Percentiles rank a stretch among this genome's conserved stretches.
Conservation (phyloP, 1,284 basidiomycete species). For the Moesziomyces sp. region DNA sequence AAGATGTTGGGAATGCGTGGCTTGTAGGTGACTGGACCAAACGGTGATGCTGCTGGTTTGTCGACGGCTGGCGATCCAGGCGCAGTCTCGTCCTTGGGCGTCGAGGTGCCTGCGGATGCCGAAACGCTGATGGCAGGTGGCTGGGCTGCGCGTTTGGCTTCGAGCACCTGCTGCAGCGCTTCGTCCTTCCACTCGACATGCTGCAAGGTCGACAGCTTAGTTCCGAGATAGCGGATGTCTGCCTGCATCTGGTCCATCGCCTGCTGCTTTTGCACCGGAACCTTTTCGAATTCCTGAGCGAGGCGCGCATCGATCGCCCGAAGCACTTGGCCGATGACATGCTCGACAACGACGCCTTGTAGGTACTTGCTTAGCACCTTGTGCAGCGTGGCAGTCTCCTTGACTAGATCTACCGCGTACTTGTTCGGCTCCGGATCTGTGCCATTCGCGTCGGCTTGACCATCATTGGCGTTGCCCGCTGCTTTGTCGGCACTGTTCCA, state of each 20-base stretch:
- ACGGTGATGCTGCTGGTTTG: conserved; percentile 28
- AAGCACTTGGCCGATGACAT: conserved; percentile 58
- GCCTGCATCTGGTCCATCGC: conserved; percentile 42
- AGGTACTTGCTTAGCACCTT: conserved; percentile 95
- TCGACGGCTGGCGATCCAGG: conserved; percentile 36
- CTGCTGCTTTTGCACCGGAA: conserved; percentile 44
- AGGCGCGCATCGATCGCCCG: conserved; percentile 55
- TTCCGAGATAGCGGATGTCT: conserved; percentile 50
- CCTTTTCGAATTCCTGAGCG: conserved; percentile 49
- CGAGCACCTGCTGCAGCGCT: conserved; percentile 36
- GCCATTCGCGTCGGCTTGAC: conserved; percentile 1
- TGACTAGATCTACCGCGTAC: conserved; percentile 90
- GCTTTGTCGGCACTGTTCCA: conserved; percentile 46
- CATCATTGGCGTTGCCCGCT: not conserved
- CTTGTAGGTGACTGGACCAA: conserved; percentile 43
- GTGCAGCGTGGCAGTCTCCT: conserved; percentile 94
- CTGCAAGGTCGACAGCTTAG: conserved; percentile 54
- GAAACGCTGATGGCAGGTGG: conserved; percentile 20
- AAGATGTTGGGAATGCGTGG: conserved; percentile 46
- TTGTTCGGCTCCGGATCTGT: conserved; percentile 71
- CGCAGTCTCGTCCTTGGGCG: conserved; percentile 21
- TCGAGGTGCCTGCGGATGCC: conserved; percentile 18
- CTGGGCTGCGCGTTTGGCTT: conserved; percentile 24
- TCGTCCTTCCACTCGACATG: conserved; percentile 57
- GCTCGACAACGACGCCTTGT: conserved; percentile 50